phyloP scores from a whole-genome alignment of 371 early-diverging fungal genomes.

The Rhizopus stolonifer region DNA sequence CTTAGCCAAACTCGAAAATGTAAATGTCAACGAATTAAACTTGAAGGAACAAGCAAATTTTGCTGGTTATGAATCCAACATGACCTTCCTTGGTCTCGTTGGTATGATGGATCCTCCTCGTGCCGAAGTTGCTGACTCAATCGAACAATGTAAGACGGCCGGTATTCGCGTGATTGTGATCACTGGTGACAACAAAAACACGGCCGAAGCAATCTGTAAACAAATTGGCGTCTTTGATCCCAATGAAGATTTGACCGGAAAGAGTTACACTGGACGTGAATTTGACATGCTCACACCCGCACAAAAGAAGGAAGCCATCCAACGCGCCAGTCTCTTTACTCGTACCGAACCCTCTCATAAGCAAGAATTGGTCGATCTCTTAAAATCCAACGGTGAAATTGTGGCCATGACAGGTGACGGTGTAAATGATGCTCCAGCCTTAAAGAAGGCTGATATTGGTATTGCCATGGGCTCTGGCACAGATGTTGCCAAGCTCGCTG shows the following conservation, averaged over 20 bases:
- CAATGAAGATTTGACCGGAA: constrained; percentile 68
- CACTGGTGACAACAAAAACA: constrained; percentile 97
- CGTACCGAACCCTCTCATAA: constrained; percentile 96
- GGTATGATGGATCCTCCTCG: constrained; percentile 98
- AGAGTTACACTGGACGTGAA: constrained; percentile 91
- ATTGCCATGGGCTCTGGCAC: constrained; percentile 98
- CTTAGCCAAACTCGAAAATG: constrained; percentile 80
- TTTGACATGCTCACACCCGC: constrained; percentile 77
- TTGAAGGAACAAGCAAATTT: constrained; percentile 67
- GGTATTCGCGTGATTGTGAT: constrained; percentile 98
- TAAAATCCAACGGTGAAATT: constrained; percentile 87
- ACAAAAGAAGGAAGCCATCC: constrained; percentile 75
- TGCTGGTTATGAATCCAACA: constrained; percentile 69
- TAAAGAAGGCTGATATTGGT: constrained; percentile 98
- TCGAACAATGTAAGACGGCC: constrained; percentile 83
- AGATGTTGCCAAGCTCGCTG: constrained; percentile 96
- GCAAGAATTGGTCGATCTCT: constrained; percentile 84
- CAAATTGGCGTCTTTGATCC: constrained; percentile 88
- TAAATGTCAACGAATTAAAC: constrained; percentile 49
- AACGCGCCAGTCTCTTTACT: constrained; percentile 83
- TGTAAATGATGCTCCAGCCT: constrained; percentile 97
- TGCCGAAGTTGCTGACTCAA: constrained; percentile 85
- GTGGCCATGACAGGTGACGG: constrained; percentile 99
- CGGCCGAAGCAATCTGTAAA: constrained; percentile 93
- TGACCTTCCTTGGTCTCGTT: constrained; percentile 92